Evolutionary conservation across 345 rosid genomes (phyloP), one percentile per base, ranked within the genome.

Genomic region (Turritis glabra): DNA sequence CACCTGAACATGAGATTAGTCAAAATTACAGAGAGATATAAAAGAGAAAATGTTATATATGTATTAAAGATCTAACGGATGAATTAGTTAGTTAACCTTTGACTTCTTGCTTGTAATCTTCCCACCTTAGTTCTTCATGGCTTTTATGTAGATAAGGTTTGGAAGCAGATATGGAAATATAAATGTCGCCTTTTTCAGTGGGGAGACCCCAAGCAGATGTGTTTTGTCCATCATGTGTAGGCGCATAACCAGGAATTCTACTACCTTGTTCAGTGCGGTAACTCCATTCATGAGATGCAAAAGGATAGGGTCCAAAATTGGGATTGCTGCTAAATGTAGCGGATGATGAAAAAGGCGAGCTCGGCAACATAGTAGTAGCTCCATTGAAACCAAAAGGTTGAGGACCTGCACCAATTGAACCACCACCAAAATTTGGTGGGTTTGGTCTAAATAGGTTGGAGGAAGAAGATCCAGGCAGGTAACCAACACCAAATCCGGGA

Each of bases 141-240:
- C 57, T 65, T 32, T 65, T 65, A 13, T 47, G 43, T 30, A 2
- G 57, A 64, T 43, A 21, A 0, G 47, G 1, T 7, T 19, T 1
- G 35, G 77, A 64, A 14, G 77, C 71, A 73, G 77, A 64, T 64
- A 73, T 64, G 27, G 77, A 73, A 5, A 13, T 29, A 21, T 1
- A 21, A 1, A 11, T 17, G 9, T 10, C 22, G 17, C 15, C 22
- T 14, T 48, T 48, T 19, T 2, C 8, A 4, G 21, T 44, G 44
- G 14, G 14, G 15, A 38, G 14, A 38, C 5, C 14, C 43, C 43
- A 38, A 38, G 1, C 5, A 38, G 43, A 11, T 43, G 18, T 5
- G 8, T 2, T 55, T n/a, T 3, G 23, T 48, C n/a, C 58, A 52
- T 50, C 59, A 15, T 23, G 55, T 63, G 70, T 61, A 48, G 68